These are phyloP conservation scores for Arabis hirsuta DNA, from an alignment of 345 rosid species.

Conservation along the genomic window DNA sequence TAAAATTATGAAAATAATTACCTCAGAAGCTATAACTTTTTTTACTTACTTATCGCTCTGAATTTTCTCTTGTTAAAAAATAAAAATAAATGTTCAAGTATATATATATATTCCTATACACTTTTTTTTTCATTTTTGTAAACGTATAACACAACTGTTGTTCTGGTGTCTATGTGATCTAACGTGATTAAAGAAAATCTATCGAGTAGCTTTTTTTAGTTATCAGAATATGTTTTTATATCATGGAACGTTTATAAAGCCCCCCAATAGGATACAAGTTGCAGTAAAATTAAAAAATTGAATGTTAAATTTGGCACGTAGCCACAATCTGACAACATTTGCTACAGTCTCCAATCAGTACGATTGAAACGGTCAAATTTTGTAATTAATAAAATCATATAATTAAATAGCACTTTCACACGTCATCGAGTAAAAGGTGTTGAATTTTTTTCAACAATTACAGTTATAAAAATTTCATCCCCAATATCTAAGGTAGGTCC, in stretches of 20 bases:
- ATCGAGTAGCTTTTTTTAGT: too few relatives aligned
- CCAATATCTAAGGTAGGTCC: constrained; percentile 41
- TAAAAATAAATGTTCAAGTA: too few relatives aligned
- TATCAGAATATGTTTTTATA: too few relatives aligned
- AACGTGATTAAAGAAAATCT: background rate
- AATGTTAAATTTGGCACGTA: constrained; percentile 38
- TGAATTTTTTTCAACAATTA: constrained; percentile 2
- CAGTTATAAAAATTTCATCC: constrained; percentile 11
- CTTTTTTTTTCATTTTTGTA: background rate
- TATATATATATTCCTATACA: too few relatives aligned
- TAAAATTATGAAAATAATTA: too few relatives aligned
- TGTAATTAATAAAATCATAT: background rate
- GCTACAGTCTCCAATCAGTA: constrained; percentile 35
- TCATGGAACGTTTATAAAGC: background rate
- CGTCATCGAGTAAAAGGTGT: constrained; percentile 29
- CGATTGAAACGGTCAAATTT: constrained; percentile 41
- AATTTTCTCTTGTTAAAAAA: too few relatives aligned
- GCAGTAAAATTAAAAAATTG: constrained; percentile 3
- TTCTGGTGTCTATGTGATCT: background rate
- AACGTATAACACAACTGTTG: background rate
- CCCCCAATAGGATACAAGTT: background rate
- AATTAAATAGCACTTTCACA: constrained; percentile 9
- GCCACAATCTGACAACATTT: constrained; percentile 28
- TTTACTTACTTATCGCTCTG: too few relatives aligned
- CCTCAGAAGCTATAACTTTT: too few relatives aligned